Evolutionary conservation across 2,329 filamentous ascomycete species (phyloP), one percentile per base, ranked within the genome.

Genomic region (Malbranchea cinnamomea): DNA sequence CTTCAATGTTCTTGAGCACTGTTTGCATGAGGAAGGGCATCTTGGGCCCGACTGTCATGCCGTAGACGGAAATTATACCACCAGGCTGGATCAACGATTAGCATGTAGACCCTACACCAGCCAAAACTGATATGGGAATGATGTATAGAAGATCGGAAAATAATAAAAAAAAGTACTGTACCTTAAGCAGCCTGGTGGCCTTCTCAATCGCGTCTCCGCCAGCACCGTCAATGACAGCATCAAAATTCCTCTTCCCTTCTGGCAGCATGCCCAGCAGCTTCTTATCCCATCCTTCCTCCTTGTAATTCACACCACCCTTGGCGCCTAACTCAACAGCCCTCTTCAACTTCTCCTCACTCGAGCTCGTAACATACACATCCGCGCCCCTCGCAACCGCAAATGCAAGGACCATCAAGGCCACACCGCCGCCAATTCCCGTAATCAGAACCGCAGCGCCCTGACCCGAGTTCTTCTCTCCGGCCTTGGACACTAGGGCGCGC

Each of bases 341-440:
- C 27, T 69, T 64, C 36, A 95, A 70, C 65, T 93, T 93, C 43
- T 68, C 73, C 40, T 71, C 55, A 39, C 72, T 75, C 6, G 80
- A 74, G 32, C 75, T 82, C 2, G 77, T 87, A 32, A 93, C 83
- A 48, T 67, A 92, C n/a, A 87, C 78, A 50, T 75, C 72, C 44
- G 76, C 71, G 21, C 83, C 80, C 40, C 72, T 58, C 6, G 71
- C 82, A 8, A 76, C 72, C 7, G 72, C 84, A 55, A 92, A 92
- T 51, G 82, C 67, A 42, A 94, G 59, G 4, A 70, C 78, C 61
- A 81, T 76, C 32, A 94, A 60, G 19, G 87, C 87, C 1, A 94
- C 87, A 24, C 87, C 87, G 20, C 87, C 87, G 1, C 87, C 87
- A 52, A 95, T 91, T 0, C 87, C 87, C 4, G 87, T 94, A 23